These are phyloP conservation scores for Azolla pinnata DNA, from an alignment of 75 land plant genomes.

Conservation along the genomic window DNA sequence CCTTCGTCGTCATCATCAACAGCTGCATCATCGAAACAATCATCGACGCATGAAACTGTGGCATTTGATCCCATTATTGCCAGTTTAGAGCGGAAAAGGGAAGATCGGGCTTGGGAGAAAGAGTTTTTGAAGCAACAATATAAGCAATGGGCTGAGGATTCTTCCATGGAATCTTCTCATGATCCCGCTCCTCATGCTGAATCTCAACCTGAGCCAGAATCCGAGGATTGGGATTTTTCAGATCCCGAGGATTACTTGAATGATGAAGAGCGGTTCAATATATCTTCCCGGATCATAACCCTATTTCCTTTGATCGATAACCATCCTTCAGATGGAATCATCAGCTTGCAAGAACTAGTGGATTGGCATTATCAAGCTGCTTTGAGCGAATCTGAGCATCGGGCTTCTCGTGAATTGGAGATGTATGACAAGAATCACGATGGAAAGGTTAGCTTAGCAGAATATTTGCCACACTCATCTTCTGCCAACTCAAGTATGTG, in stretches of 20 bases:
- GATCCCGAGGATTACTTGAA: slow-evolving; percentile 72
- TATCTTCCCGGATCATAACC: slow-evolving; percentile 41
- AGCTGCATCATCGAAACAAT: too few relatives aligned
- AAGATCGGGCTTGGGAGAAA: slow-evolving; percentile 80
- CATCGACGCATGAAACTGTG: slow-evolving; percentile 14
- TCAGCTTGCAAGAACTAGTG: slow-evolving; percentile 47
- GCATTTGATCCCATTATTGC: slow-evolving; percentile 85
- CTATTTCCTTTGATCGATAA: slow-evolving; percentile 72
- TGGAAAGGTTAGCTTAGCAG: slow-evolving; percentile 56
- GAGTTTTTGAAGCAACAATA: slow-evolving; percentile 32
- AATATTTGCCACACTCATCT: slow-evolving; percentile 70
- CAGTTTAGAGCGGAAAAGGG: slow-evolving; percentile 56
- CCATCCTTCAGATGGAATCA: slow-evolving; percentile 51
- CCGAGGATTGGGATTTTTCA: slow-evolving; percentile 62
- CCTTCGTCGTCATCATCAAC: too few relatives aligned
- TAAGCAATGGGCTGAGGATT: slow-evolving; percentile 18
- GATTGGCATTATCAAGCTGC: slow-evolving; percentile 63
- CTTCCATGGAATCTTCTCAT: slow-evolving; percentile 22
- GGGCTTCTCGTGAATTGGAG: slow-evolving; percentile 72
- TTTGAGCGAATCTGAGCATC: slow-evolving; percentile 44
- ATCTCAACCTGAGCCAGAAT: slow-evolving; percentile 40
- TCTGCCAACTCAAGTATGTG: slow-evolving; percentile 34
- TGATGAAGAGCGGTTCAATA: slow-evolving; percentile 77
- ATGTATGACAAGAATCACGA: slow-evolving; percentile 71
- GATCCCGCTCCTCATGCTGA: slow-evolving; percentile 13